These are phyloP conservation scores for Taxawa tesnikishii DNA, from an alignment of 2,329 filamentous ascomycete species.

Conservation along the genomic window DNA sequence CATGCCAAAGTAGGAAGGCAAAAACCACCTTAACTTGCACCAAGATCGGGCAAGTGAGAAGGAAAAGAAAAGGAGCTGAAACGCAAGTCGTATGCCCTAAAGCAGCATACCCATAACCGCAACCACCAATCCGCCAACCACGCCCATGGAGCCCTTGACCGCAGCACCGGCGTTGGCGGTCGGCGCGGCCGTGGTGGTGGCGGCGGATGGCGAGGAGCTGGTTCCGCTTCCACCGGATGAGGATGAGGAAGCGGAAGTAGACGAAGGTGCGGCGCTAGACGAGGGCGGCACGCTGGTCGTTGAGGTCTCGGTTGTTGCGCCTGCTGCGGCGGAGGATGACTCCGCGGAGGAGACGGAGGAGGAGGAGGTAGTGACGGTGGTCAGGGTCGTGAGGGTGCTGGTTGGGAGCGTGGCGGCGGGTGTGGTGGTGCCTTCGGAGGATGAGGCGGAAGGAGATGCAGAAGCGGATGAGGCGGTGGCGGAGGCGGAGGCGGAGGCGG, in stretches of 20 bases:
- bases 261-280: background rate
- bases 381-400: too few species aligned
- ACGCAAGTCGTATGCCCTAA: background rate
- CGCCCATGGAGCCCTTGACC: background rate
- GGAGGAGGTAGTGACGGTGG: slow-evolving; percentile 1
- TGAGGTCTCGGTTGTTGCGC: background rate
- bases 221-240: background rate
- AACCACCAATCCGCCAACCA: slow-evolving; percentile 2
- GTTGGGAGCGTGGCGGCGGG: background rate
- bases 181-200: slow-evolving; percentile 7
- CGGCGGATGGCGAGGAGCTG: slow-evolving; percentile 1
- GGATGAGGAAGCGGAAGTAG: too few species aligned
- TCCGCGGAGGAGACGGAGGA: background rate
- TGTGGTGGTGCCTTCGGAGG: background rate
- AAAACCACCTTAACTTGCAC: background rate
- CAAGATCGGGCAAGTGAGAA: too few species aligned
- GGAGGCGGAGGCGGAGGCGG: background rate
- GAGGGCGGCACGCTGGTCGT: background rate
- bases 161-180: slow-evolving; percentile 5
- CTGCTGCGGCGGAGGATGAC: background rate
- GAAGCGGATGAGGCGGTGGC: background rate
- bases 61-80: background rate
- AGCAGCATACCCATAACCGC: background rate
- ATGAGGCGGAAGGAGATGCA: background rate
- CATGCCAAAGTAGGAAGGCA: background rate